phyloP scores from a whole-genome alignment of 257 asterid genomes.

The Gynochthodes officinalis region DNA sequence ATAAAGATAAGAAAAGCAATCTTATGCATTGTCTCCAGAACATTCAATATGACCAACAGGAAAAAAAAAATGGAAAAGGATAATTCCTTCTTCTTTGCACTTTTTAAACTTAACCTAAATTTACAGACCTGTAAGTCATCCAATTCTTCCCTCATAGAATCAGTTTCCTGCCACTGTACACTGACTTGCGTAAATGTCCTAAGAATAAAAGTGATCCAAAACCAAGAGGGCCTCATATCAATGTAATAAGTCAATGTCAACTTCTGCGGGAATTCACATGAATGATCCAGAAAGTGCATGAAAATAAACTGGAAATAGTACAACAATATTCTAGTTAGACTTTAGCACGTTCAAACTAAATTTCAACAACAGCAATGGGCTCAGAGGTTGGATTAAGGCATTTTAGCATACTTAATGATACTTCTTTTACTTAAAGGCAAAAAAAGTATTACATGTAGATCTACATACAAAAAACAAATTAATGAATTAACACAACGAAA shows the following conservation, averaged over 20 bases:
- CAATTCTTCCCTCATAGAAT: constrained; percentile 97
- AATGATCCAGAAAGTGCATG: neutral
- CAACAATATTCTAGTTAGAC: neutral
- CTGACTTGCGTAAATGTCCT: constrained; percentile 99
- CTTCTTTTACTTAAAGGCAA: neutral
- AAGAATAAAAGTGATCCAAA: constrained; percentile 27
- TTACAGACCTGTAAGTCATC: constrained; percentile 87
- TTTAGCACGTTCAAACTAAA: neutral
- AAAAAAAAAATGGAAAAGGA: neutral
- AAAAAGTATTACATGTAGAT: neutral
- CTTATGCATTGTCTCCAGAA: constrained; percentile 8
- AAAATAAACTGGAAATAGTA: neutral
- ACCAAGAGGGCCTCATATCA: constrained; percentile 1
- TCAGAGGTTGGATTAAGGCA: neutral
- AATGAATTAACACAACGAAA: neutral
- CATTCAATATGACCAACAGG: neutral
- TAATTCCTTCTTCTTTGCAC: constrained; percentile 5
- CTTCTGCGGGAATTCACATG: neutral
- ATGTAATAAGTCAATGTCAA: neutral
- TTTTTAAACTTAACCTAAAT: constrained; percentile 5
- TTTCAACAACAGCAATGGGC: neutral
- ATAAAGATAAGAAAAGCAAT: constrained; percentile 11
- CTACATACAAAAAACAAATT: neutral
- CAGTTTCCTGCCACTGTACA: constrained; percentile 99
- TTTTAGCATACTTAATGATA: neutral